Evolutionary conservation across 306 rosid species (phyloP).

Genomic region (Castanopsis chinensis): DNA sequence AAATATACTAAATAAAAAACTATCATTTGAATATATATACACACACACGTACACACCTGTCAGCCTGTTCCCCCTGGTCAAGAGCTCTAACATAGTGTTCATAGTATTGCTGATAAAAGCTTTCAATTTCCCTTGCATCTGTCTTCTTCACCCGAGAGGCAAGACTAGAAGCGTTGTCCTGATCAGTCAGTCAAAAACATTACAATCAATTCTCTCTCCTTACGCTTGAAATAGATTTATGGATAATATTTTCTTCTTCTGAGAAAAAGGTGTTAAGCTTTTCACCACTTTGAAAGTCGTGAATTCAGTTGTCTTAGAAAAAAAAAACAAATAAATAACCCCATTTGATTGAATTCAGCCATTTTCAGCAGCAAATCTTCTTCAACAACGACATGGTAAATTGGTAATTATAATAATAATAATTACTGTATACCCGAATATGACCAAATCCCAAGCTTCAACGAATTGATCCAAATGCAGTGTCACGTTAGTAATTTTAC

Average conservation of each 20-base stretch:
- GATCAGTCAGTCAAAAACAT: conserved; percentile 1
- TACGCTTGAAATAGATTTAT: neutral
- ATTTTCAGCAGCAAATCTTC: too few relatives aligned
- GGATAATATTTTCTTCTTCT: neutral
- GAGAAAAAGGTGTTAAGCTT: neutral
- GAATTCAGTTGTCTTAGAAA: too few relatives aligned
- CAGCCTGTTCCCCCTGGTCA: conserved; percentile 90
- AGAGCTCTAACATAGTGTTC: conserved; percentile 84
- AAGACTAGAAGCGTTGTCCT: conserved; percentile 87
- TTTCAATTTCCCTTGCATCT: conserved; percentile 90
- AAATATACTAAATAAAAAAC: neutral
- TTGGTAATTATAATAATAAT: too few relatives aligned
- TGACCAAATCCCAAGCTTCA: too few relatives aligned
- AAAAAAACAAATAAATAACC: too few relatives aligned
- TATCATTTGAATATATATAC: neutral
- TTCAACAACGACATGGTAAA: too few relatives aligned
- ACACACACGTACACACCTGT: conserved; percentile 39
- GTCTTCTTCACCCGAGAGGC: conserved; percentile 73
- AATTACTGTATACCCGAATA: too few relatives aligned
- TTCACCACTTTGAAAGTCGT: neutral
- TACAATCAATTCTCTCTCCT: neutral
- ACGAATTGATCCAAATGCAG: too few relatives aligned
- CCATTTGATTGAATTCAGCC: too few relatives aligned
- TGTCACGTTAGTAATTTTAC: too few relatives aligned
- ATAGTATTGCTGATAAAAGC: conserved; percentile 92